A percentile compares a stretch with the other conserved stretches of the same genome.
Conservation (phyloP, 2,329 filamentous ascomycete species). For the Xylariales sp. region DNA sequence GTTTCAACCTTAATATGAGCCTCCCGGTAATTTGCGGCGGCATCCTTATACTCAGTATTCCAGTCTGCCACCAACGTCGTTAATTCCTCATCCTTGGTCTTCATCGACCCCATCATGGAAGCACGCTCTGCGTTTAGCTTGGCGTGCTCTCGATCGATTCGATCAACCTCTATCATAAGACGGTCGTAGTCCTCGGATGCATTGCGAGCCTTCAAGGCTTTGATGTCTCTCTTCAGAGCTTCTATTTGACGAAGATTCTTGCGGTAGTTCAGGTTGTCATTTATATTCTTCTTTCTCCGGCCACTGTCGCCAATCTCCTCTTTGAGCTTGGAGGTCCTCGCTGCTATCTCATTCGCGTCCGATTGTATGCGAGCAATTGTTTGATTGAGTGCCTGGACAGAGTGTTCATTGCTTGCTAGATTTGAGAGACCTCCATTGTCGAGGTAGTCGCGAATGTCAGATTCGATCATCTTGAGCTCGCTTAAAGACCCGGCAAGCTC, state of each 20-base stretch:
- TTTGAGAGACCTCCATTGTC: constrained; percentile 69
- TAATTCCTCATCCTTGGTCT: constrained; percentile 79
- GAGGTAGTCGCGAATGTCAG: constrained; percentile 76
- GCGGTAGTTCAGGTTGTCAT: constrained; percentile 83
- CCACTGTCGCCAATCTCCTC: constrained; percentile 75
- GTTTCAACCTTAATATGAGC: constrained; percentile 86
- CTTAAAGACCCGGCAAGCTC: constrained; percentile 69
- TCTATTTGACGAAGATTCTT: constrained; percentile 67
- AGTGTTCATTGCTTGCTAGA: constrained; percentile 63
- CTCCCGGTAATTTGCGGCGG: constrained; percentile 75
- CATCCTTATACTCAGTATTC: constrained; percentile 82
- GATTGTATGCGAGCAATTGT: constrained; percentile 61
- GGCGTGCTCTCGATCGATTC: constrained; percentile 64
- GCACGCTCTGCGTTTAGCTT: constrained; percentile 68
- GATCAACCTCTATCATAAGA: constrained; percentile 64
- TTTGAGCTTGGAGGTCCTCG: constrained; percentile 72
- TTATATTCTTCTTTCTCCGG: constrained; percentile 79
- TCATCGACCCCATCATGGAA: constrained; percentile 72
- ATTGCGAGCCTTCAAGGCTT: constrained; percentile 70
- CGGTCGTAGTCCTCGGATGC: constrained; percentile 78
- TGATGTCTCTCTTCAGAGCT: constrained; percentile 64
- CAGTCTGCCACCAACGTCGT: constrained; percentile 70
- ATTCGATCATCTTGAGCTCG: constrained; percentile 70
- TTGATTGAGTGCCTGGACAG: constrained; percentile 64
- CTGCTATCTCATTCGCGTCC: constrained; percentile 63